Evolutionary conservation across 2,329 filamentous ascomycete genomes (phyloP).

Genomic region (Dothideomycetidae sp.): DNA sequence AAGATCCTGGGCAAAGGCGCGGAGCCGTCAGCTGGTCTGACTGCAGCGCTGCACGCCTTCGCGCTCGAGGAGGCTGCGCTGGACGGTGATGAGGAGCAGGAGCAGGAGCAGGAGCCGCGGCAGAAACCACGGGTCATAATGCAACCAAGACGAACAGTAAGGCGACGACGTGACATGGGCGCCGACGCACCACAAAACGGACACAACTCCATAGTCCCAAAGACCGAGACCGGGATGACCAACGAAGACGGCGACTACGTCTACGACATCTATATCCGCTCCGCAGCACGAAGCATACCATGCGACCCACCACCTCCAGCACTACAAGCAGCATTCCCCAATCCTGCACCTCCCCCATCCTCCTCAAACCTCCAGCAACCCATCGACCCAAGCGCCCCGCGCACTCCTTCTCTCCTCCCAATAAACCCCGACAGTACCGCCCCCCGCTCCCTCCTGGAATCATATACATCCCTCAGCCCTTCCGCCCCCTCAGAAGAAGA

Average conservation of each 20-base stretch:
- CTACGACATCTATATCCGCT: constrained; percentile 47
- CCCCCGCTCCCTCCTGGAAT: constrained; percentile 7
- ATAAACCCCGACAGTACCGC: constrained; percentile 4
- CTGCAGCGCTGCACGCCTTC: constrained; percentile 8
- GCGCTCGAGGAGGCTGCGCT: constrained; percentile 11
- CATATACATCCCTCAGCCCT: constrained; percentile 2
- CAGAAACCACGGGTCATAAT: constrained; percentile 17
- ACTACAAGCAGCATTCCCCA: constrained; percentile 18
- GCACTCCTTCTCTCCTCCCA: constrained; percentile 20
- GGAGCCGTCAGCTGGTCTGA: constrained; percentile 13
- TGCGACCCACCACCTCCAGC: constrained; percentile 22
- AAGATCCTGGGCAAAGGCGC: constrained; percentile 10
- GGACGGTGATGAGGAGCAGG: neutral
- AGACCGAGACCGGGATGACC: constrained; percentile 27
- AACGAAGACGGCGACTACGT: constrained; percentile 42
- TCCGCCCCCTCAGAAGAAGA: constrained; percentile 3
- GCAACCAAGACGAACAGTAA: constrained; percentile 23
- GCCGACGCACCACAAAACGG: constrained; percentile 6
- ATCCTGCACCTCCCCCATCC: constrained; percentile 4
- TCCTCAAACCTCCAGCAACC: constrained; percentile 9
- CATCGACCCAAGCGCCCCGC: constrained; percentile 11
- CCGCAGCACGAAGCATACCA: constrained; percentile 12
- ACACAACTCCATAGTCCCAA: constrained; percentile 1
- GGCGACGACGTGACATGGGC: constrained; percentile 12
- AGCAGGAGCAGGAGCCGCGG: constrained; percentile 12